A percentile compares a stretch with the other conserved stretches of the same genome.
These are phyloP conservation scores for Willaertia magna DNA, from an alignment of 208 protist species.

Conservation along the genomic window DNA sequence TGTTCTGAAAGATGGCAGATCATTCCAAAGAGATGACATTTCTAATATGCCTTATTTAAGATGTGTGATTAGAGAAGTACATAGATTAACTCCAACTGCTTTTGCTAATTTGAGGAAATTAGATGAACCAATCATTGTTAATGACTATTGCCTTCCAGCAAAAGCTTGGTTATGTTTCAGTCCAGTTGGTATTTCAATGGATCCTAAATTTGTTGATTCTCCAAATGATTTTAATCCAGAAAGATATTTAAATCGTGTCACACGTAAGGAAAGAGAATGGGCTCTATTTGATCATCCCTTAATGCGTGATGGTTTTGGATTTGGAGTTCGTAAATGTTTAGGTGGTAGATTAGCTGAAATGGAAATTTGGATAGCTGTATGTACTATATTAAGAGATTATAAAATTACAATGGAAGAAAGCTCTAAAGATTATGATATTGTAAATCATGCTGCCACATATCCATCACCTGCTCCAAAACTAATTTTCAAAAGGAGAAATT, in stretches of 20 bases:
- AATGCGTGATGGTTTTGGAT: not conserved
- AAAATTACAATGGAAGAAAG: not conserved
- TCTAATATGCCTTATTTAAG: not conserved
- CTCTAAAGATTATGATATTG: not conserved
- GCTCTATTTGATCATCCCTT: not conserved
- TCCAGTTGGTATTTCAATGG: not conserved
- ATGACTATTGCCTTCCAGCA: not conserved
- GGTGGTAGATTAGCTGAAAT: not conserved
- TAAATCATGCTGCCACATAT: constrained; percentile 3
- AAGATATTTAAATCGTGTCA: not conserved
- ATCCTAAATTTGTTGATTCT: constrained; percentile 1
- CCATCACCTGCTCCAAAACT: not conserved
- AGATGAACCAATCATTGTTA: not conserved
- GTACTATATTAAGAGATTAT: not conserved
- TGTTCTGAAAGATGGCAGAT: not conserved
- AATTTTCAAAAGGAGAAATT: not conserved
- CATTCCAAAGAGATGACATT: not conserved
- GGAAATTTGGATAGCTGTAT: not conserved
- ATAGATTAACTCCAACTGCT: constrained; percentile 1
- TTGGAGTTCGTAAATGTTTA: not conserved
- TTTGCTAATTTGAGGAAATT: not conserved
- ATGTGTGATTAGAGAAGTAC: not conserved
- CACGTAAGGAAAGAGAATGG: too few relatives aligned
- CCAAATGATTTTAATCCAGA: not conserved
- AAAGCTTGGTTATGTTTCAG: not conserved